Base-by-base conservation (phyloP, 176 grass and related monocot species). In the Cenchrus americanus region DNA sequence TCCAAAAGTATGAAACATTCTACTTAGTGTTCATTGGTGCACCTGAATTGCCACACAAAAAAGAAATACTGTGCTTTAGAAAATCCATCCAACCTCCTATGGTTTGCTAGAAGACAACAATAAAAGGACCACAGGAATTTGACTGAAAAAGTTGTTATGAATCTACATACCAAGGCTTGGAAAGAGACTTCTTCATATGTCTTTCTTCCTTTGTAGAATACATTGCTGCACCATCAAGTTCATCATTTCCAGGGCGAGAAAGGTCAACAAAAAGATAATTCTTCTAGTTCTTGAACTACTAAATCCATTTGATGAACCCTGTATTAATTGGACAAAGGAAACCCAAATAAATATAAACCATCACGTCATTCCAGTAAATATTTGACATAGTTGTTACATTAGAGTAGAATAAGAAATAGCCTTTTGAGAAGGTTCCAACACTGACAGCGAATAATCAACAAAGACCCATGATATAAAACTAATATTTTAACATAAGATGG, bases 261-360 rank as follows among this genome's bases (percentile, higher is more conserved):
- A 99, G 91, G 88, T 99, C 96, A 79, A 92, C 85, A n/a, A n/a
- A 68, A 99, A 32, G 55, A 79, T 94, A 77, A 99, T 87, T 90
- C 47, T 99, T 87, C 96, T 99, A 83, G 74, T 94, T 79, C 84
- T 92, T 88, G 91, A 99, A 85, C 83, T 94, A 84, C 87, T 96
- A 83, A 96, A 92, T 76, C 85, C 85, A 71, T 88, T 99, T 78
- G 96, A 85, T 66, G 88, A 82, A 78, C 80, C 82, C 96, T 99
- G 84, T 49, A 90, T 62, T 13, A 32, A 32, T 32, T 32, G 32
- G 32, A 32, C 32, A 32, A 32, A 68, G 87, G 50, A 86, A 49
- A 54, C 52, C 70, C 14, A 92, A 48, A 73, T n/a, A 37, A 55
- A 80, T 7, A 22, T 71, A 48, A 76, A 61, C 77, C 47, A 53